phyloP scores from a whole-genome alignment of 2,329 filamentous ascomycete species.

The Cercospora sp. region DNA sequence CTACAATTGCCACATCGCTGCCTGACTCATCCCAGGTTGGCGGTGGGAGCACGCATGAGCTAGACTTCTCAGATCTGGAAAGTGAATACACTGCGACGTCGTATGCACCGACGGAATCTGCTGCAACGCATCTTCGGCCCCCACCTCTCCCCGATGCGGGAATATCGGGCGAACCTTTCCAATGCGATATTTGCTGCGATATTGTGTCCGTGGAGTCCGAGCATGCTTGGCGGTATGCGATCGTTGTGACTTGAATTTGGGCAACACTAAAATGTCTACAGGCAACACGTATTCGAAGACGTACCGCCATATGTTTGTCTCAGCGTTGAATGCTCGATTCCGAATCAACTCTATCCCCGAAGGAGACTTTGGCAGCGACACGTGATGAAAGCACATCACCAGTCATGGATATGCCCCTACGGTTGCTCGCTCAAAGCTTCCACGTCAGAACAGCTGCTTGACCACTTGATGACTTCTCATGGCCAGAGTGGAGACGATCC shows the following conservation, averaged over 20 bases:
- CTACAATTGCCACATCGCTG: no score
- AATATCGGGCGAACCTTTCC: neutral
- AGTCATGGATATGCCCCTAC: neutral
- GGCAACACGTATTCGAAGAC: constrained; percentile 5
- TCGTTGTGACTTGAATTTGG: no score
- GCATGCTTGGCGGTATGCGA: neutral
- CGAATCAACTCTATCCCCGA: neutral
- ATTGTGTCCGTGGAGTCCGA: neutral
- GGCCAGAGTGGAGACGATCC: no score
- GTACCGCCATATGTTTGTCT: neutral
- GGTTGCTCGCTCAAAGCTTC: neutral
- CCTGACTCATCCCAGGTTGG: no score
- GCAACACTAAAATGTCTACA: neutral
- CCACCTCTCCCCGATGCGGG: constrained; percentile 8
- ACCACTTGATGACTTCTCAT: neutral
- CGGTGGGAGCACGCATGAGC: no score
- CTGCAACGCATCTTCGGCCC: neutral
- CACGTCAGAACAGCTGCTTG: neutral
- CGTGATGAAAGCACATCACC: neutral
- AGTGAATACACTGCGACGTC: neutral
- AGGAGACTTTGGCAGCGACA: neutral
- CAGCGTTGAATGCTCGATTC: neutral
- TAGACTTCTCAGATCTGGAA: no score
- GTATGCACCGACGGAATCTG: neutral
- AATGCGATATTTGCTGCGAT: constrained; percentile 13